phyloP scores from a whole-genome alignment of 176 grass and related monocot species.

The Triticum urartu region DNA sequence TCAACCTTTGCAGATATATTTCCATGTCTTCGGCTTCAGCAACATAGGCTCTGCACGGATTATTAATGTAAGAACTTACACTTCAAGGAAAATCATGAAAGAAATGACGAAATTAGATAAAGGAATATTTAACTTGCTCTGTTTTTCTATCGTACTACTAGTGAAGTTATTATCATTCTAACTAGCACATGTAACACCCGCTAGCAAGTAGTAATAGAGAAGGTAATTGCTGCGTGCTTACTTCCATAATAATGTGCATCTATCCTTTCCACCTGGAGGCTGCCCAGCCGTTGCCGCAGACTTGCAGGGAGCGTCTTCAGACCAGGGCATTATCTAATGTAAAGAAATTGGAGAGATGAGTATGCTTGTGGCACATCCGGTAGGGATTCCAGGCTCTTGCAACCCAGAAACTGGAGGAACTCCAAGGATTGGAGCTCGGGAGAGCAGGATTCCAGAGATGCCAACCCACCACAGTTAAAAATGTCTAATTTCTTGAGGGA shows the following conservation, averaged over 20 bases:
- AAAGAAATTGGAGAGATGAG: background rate
- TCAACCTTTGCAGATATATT: too few relatives aligned
- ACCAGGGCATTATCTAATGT: fast-evolving
- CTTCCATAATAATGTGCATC: background rate
- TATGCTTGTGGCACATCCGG: background rate
- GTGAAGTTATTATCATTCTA: background rate
- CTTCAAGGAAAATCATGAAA: too few relatives aligned
- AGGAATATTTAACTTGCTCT: too few relatives aligned
- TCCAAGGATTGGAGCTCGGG: background rate
- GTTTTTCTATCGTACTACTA: background rate
- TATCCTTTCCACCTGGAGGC: fast-evolving
- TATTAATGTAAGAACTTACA: too few relatives aligned
- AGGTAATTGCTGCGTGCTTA: background rate
- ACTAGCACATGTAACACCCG: background rate
- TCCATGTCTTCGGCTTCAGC: too few relatives aligned
- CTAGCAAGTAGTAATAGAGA: background rate
- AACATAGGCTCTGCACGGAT: too few relatives aligned
- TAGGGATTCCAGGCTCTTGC: background rate
- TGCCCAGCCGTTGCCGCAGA: background rate
- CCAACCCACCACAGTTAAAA: background rate
- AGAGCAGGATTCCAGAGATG: background rate
- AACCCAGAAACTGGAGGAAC: fast-evolving
- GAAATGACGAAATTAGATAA: too few relatives aligned
- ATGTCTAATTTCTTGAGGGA: background rate
- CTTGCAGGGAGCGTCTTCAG: background rate